Evolutionary conservation across 306 rosid species (phyloP).

Genomic region (Corylus avellana): DNA sequence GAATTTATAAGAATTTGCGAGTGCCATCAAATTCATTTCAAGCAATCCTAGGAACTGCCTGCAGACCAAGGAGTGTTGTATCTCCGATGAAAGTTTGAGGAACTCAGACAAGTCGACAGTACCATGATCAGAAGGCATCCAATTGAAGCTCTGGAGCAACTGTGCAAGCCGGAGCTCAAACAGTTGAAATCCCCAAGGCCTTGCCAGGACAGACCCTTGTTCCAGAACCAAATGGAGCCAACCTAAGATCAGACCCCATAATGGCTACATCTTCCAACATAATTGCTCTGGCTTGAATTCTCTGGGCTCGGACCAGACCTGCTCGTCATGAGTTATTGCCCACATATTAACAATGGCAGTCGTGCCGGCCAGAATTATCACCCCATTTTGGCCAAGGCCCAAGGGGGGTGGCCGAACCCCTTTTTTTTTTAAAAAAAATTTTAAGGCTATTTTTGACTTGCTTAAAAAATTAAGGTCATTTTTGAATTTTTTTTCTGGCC

Average conservation of each 20-base stretch:
- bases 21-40: not conserved
- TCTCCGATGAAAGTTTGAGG: constrained; percentile 76
- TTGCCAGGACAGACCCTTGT: constrained; percentile 81
- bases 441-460: no score
- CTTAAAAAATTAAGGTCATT: no score
- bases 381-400: no score
- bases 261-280: constrained; percentile 33
- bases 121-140: constrained; percentile 31
- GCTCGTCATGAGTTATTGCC: constrained; percentile 64
- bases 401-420: no score
- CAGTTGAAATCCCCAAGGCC: constrained; percentile 73
- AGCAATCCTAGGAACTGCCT: constrained; percentile 56
- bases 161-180: constrained; percentile 73
- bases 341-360: constrained; percentile 90
- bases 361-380: constrained; percentile 55
- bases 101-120: constrained; percentile 55
- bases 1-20: not conserved
- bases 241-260: constrained; percentile 66
- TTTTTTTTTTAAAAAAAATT: no score
- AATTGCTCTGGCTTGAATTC: constrained; percentile 59
- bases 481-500: no score
- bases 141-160: constrained; percentile 56
- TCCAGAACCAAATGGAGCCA: constrained; percentile 82
- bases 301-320: constrained; percentile 49
- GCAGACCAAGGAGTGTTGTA: constrained; percentile 66